phyloP scores from a whole-genome alignment of 2,329 filamentous ascomycete genomes.

The Aspergillus piperis region DNA sequence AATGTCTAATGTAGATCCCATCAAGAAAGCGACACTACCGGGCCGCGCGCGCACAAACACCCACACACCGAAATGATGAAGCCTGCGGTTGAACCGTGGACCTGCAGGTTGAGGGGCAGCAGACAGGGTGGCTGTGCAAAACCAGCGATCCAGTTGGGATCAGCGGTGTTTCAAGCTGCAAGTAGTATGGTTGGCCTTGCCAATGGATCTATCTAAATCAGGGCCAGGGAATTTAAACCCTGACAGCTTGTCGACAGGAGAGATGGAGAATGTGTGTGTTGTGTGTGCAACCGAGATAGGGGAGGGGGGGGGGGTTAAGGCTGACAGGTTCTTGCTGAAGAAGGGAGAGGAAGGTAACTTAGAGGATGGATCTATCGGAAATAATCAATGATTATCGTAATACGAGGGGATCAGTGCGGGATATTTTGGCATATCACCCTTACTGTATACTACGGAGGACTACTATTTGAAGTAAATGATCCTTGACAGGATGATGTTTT shows the following conservation, averaged over 20 bases:
- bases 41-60: neutral
- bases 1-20: neutral
- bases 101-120: constrained; percentile 11
- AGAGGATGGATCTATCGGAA: too few species aligned
- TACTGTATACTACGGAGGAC: too few species aligned
- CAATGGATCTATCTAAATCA: too few species aligned
- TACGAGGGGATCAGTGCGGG: neutral
- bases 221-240: neutral
- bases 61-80: neutral
- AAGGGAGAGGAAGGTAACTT: too few species aligned
- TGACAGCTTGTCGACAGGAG: neutral
- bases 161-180: neutral
- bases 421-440: too few species aligned
- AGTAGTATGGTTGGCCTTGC: neutral
- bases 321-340: neutral
- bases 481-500: neutral
- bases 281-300: too few species aligned
- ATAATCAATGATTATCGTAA: neutral
- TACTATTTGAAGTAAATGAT: neutral
- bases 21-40: neutral
- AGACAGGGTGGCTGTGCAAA: constrained; percentile 34
- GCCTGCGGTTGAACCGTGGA: constrained; percentile 14
- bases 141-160: constrained; percentile 16
- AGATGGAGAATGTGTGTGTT: neutral
- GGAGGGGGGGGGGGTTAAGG: neutral